Evolutionary conservation across 352 stramenopile genomes (phyloP), one percentile per base, ranked within the genome.

Genomic region (Phytophthora fragariaefolia): DNA sequence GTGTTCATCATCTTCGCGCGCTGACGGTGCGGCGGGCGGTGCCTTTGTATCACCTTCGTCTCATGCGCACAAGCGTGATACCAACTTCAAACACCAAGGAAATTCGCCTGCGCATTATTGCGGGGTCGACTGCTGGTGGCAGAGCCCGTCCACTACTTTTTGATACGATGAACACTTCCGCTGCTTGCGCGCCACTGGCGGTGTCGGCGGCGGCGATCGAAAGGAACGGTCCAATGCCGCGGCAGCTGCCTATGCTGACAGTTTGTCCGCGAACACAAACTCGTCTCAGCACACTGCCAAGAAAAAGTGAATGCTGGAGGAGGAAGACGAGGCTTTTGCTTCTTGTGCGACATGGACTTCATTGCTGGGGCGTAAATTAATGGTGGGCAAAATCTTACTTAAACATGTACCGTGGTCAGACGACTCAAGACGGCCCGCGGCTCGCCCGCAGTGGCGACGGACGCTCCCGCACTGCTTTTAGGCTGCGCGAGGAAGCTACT

Each of bases 401-500:
- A n/a, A n/a, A n/a, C n/a, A n/a, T n/a, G n/a, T 34, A 45, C 26
- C 49, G 34, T 38, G 17, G 42, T 58, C 23, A 62, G 42, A 5
- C 34, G 23, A 36, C 17, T 38, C 48, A 56, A 53, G 15, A 26
- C 22, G 17, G 36, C 6, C 2, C 9, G 18, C 12, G 26, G 20
- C 17, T 54, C 26, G 4, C 24, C 24, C n/a, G 18, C 34, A 3
- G 18, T 30, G 24, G 17, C 43, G 27, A 38, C 26, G 30, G 26
- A 24, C 13, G 28, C 13, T 4, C 24, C 47, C n/a, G 32, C 4
- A 22, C 34, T 18, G 34, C 24, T 28, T 10, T 66, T 51, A 13
- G 23, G 66, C 48, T 82, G 72, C 13, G 73, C 58, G 6, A 91
- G 59, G 57, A 91, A 91, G 40, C 69, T 73, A 18, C 66, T 73